phyloP scores from a whole-genome alignment of 257 asterid genomes.

The Avicennia marina region DNA sequence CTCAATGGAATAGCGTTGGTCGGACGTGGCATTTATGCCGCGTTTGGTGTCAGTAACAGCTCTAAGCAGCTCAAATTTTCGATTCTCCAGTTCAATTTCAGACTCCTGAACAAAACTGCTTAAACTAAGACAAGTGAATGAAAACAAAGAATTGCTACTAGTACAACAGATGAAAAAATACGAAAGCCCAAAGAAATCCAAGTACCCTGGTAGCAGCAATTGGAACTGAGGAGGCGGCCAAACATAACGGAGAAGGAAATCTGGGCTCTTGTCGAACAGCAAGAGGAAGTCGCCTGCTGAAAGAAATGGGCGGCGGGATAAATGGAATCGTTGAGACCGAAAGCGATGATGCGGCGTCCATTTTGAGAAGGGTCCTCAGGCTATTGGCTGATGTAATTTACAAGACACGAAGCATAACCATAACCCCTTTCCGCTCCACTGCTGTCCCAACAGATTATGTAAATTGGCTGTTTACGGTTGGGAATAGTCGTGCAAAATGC shows the following conservation, averaged over 20 bases:
- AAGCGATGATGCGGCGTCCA: conserved; percentile 18
- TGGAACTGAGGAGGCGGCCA: conserved; percentile 20
- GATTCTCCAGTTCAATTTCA: conserved; percentile 48
- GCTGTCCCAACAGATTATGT: too few species aligned
- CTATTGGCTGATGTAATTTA: too few species aligned
- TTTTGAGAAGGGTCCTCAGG: not conserved
- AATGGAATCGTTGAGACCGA: conserved; percentile 6
- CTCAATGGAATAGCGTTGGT: conserved; percentile 70
- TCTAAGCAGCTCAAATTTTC: conserved; percentile 59
- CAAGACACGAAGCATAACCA: too few species aligned
- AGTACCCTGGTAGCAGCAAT: conserved; percentile 18
- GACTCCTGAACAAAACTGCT: conserved; percentile 29
- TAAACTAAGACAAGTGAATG: conserved; percentile 6
- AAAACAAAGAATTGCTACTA: not conserved
- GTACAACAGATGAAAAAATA: not conserved
- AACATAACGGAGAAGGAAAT: conserved; percentile 15
- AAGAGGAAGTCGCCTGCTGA: not conserved
- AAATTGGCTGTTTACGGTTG: too few species aligned
- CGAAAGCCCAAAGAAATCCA: not conserved
- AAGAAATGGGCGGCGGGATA: conserved; percentile 11
- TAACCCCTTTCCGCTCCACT: too few species aligned
- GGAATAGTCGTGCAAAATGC: too few species aligned
- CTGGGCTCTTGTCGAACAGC: conserved; percentile 4
- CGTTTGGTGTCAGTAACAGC: conserved; percentile 69
- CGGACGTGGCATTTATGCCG: conserved; percentile 58